These are phyloP conservation scores for Cladosporium austrohemisphaericum DNA, from an alignment of 2,329 filamentous ascomycete genomes.

Conservation along the genomic window DNA sequence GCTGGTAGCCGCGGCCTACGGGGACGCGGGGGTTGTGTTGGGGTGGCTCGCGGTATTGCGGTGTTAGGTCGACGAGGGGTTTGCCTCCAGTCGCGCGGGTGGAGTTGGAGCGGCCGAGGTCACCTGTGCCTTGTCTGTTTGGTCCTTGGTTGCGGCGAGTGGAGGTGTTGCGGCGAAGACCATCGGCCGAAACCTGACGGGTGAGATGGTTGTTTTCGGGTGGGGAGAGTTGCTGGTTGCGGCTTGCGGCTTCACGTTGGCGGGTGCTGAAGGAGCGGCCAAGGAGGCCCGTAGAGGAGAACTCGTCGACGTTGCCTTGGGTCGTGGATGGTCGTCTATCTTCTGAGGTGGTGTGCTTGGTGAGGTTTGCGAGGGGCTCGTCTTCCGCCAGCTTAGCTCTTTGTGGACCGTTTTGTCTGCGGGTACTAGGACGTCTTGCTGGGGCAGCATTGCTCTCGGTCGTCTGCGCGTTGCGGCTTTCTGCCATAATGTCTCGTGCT, in stretches of 20 bases:
- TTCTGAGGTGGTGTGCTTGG: constrained; percentile 11
- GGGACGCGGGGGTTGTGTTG: constrained; percentile 53
- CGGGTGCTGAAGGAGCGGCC: constrained; percentile 49
- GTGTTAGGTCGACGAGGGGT: constrained; percentile 66
- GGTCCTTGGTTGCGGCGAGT: constrained; percentile 12
- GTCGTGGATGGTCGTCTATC: constrained; percentile 6
- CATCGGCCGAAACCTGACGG: constrained; percentile 22
- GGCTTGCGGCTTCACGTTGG: constrained; percentile 37
- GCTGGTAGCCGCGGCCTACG: constrained; percentile 49
- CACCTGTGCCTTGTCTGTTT: constrained; percentile 26
- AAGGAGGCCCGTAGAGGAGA: constrained; percentile 46
- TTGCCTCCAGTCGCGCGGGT: constrained; percentile 46
- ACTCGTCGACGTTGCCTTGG: constrained; percentile 35
- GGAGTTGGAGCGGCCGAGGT: constrained; percentile 36
- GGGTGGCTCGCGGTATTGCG: constrained; percentile 61
- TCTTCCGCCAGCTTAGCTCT: constrained; percentile 30
- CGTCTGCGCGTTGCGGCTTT: constrained; percentile 19
- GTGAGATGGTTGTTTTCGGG: constrained; percentile 60
- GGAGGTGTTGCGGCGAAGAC: constrained; percentile 16
- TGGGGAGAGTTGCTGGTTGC: constrained; percentile 37
- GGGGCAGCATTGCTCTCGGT: constrained; percentile 21
- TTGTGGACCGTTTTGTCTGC: constrained; percentile 33
- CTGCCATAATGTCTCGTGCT: not conserved
- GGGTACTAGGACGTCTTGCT: constrained; percentile 9
- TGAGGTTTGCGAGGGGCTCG: constrained; percentile 34